Evolutionary conservation across 805 yeast species (phyloP), one percentile per base, ranked within the genome.

Genomic region (Pichia exigua): DNA sequence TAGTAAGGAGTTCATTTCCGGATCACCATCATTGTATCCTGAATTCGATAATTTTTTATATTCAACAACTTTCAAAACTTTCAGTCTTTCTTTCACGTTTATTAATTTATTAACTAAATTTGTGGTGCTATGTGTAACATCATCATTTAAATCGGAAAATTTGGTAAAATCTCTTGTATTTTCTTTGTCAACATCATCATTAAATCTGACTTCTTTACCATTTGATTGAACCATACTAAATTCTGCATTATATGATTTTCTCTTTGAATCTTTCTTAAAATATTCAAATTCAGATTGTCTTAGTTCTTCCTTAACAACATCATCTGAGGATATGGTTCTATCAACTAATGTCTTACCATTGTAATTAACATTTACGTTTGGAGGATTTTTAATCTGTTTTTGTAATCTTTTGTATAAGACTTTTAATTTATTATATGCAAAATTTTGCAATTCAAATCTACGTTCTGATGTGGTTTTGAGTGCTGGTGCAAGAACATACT

Each of bases 301-400:
- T 24, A 17, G 9, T 21, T 50, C 52, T 24, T 50, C 52, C 30
- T 38, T 49, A 7, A 45, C 50, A 9, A 30, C 30, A 21, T 59
- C 63, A 30, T 60, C 67, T 0, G 67, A 60, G 2, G 57, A 49
- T 15, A 64, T 56, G 52, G 61, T 63, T 13, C 72, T 65, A 57
- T 72, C 76, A 17, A 69, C 65, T 47, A 69, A 66, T 24, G 65
- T 55, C 22, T 59, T 59, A 27, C 70, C 74, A 40, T 72, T 72
- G 55, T 71, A 71, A 22, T 71, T 74, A 15, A 75, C 60, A 12
- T 69, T 69, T n/a, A 75, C 69, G 4, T 70, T 59, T 4, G 80
- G 75, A 0, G 75, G 67, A 27, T 59, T 60, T 40, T 66, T 55
- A 18, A 65, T 61, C 40, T 58, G 58, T 24, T 60, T 61, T 20